Evolutionary conservation across 768 basidiomycete genomes (phyloP), one percentile per base, ranked within the genome.

Genomic region (Phlebiopsis gigantea): DNA sequence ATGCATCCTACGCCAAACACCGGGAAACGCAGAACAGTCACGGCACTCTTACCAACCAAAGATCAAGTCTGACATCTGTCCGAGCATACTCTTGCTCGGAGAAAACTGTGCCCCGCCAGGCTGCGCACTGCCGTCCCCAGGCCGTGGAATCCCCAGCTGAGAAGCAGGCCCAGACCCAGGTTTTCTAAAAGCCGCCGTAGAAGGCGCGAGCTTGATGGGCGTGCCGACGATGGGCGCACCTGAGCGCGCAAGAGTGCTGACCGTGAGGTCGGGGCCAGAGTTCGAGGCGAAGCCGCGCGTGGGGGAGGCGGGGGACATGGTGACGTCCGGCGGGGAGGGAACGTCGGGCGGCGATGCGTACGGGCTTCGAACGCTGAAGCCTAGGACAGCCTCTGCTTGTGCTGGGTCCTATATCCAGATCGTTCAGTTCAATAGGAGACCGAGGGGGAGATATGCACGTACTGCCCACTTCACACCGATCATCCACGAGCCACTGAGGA

Each of bases 391-490:
- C 64, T 83, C 83, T 12, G 80, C 84, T 66, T 81, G 81, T 0
- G 75, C 72, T 3, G 82, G 73, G 65, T 90, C 87, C 88, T 90
- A 56, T 8, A 44, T 22, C 46, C 7, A 21, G 21, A 2, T 4
- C 47, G 26, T 29, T 43, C 31, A 42, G 26, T 45, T 41, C 30
- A 24, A 30, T 24, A 45, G 15, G 28, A 45, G 45, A 56, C 21
- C 48, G 53, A 9, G 21, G 42, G 34, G 53, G 31, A 55, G 47
- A 55, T 26, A 60, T 53, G n/a, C 19, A 82, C 88, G 58, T 67
- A 92, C 91, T 25, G 88, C 87, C 85, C 86, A 90, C 69, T 92
- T 92, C 42, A 82, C 84, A 12, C 92, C 93, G 31, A 94, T 74
- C 91, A 94, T 94, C 77, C 82, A 90, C 47, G 76, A 78, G 4